Evolutionary conservation across 345 rosid genomes (phyloP), one percentile per base, ranked within the genome.

Genomic region (Murraya paniculata): DNA sequence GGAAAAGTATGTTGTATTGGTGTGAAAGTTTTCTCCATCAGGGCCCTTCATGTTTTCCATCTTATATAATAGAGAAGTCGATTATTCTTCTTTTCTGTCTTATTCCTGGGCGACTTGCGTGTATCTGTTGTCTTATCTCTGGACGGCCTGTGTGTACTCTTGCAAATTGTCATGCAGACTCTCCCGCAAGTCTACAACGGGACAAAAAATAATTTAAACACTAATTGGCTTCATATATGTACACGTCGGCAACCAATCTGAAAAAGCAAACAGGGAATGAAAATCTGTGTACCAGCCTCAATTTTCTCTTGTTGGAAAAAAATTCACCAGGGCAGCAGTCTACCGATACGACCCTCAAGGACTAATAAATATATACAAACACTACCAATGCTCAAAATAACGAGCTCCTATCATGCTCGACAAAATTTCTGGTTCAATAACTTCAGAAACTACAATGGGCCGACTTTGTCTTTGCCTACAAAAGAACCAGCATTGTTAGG

Each of bases 1-100:
- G 70, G 81, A 38, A 72, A 74, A 68, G 70, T 72, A 73, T 73
- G 71, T 69, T 55, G 62, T 22, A 69, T 67, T 48, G 27, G 67
- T 70, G 38, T 79, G 80, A 69, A 38, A 22, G 22, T 35, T 78
- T 24, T 66, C 36, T 45, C 71, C 39, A 39, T 14, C 53, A 25
- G 64, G 64, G 45, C 35, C 21, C 72, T 10, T 13, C 5, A 55
- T 64, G 62, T 58, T 67, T 64, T 39, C 48, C 59, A 33, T 36
- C 72, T 36, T 35, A 57, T 65, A 75, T 57, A 50, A 64, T 38
- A 60, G 75, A 77, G 36, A 77, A 73, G 58, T 73, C 33, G 10
- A 33, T 65, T 22, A 41, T 76, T 76, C 53, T 39, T 68, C 25
- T 24, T 56, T 70, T 30, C 67, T 28, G 36, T 71, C 24, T n/a